phyloP scores from a whole-genome alignment of 768 basidiomycete genomes.

The Boletus fagicola region DNA sequence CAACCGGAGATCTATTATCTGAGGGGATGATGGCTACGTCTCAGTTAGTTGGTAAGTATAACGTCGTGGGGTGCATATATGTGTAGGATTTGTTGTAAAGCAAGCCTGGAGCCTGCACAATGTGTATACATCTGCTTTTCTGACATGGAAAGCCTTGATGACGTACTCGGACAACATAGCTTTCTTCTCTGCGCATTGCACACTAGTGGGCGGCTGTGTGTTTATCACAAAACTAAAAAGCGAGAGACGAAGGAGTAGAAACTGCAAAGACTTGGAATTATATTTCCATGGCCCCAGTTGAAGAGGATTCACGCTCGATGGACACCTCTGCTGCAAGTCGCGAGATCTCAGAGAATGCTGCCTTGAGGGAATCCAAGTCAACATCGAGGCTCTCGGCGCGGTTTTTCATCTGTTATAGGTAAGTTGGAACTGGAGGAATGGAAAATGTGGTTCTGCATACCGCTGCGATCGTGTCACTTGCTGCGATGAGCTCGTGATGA shows the following conservation, averaged over 20 bases:
- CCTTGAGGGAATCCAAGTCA: conserved; percentile 77
- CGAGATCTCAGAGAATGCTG: conserved; percentile 85
- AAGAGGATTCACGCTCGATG: conserved; percentile 37
- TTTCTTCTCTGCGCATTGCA: background rate
- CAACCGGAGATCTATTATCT: conserved; percentile 41
- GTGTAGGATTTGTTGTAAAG: conserved; percentile 7
- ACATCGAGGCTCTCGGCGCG: conserved; percentile 83
- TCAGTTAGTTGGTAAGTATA: conserved; percentile 1
- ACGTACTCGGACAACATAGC: background rate
- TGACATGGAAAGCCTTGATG: conserved; percentile 1
- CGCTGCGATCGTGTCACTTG: conserved; percentile 86
- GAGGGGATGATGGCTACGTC: conserved; percentile 10
- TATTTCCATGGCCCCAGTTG: background rate
- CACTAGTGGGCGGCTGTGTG: background rate
- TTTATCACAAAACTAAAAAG: background rate
- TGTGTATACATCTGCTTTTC: conserved; percentile 2
- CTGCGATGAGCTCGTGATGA: conserved; percentile 92
- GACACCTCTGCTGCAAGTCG: conserved; percentile 69
- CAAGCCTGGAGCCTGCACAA: conserved; percentile 15
- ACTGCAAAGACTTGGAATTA: background rate
- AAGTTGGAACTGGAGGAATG: background rate
- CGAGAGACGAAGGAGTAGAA: background rate
- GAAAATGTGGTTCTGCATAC: conserved; percentile 41
- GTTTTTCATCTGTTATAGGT: conserved; percentile 70
- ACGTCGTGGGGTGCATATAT: conserved; percentile 8